phyloP scores from a whole-genome alignment of 805 yeast genomes.

The Suhomyces vadensis region DNA sequence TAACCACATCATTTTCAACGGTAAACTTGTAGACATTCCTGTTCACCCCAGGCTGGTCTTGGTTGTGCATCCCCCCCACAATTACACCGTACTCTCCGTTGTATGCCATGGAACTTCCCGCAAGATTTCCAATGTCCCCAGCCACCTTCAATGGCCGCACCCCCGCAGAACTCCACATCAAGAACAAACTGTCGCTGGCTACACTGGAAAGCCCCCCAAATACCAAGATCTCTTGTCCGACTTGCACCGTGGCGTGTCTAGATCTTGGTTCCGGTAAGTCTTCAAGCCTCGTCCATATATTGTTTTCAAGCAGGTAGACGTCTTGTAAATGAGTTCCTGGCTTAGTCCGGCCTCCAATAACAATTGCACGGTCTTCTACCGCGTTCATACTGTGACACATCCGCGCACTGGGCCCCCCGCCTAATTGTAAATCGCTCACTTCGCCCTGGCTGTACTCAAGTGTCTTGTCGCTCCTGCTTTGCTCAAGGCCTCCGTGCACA shows the following conservation, averaged over 20 bases:
- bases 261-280: conserved; percentile 48
- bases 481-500: conserved; percentile 45
- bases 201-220: conserved; percentile 48
- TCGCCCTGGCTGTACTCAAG: background rate
- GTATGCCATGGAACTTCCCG: conserved; percentile 39
- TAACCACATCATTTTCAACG: conserved; percentile 15
- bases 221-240: conserved; percentile 37
- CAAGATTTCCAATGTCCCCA: conserved; percentile 25
- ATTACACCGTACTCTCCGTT: conserved; percentile 39
- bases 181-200: conserved; percentile 11
- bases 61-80: conserved; percentile 48
- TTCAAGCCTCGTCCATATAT: conserved; percentile 41
- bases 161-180: conserved; percentile 19
- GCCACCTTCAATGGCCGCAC: conserved; percentile 18
- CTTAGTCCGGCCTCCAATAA: conserved; percentile 68
- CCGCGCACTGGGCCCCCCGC: conserved; percentile 40
- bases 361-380: conserved; percentile 26
- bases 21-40: conserved; percentile 37
- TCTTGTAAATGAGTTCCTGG: conserved; percentile 50
- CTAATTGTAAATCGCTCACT: background rate
- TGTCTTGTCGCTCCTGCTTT: conserved; percentile 23
- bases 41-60: conserved; percentile 30
- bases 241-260: conserved; percentile 47
- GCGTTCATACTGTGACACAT: conserved; percentile 58
- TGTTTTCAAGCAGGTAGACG: conserved; percentile 21